Evolutionary conservation across 2,329 filamentous ascomycete genomes (phyloP), one percentile per base, ranked within the genome.

Genomic region (Daldinia eschscholtzii): DNA sequence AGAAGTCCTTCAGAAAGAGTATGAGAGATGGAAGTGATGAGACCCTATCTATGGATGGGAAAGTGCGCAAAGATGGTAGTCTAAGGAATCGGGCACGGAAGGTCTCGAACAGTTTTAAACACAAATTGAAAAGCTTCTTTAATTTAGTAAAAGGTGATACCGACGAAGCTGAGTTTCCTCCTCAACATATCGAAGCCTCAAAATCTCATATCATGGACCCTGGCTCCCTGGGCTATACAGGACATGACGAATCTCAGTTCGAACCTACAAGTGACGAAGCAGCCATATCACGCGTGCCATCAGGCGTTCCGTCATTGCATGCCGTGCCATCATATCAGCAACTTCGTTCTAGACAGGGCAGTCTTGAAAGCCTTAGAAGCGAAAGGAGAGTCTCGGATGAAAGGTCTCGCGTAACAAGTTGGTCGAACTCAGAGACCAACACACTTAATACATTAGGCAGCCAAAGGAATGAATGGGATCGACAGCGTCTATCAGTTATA

Each of bases 331-430:
- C 82, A 0, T 80, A 78, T 39, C 82, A 86, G 53, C 80, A 83
- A 62, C 76, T 87, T 50, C 82, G 79, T 57, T 89, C 87, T 6
- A 83, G 84, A 39, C 81, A 85, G 71, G 87, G 86, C 1, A 89
- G 88, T 68, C 72, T 88, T 4, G 85, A 85, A 66, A 89, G 84
- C 66, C 70, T 85, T 2, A 72, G 71, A 23, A 83, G 80, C 60
- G 81, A 82, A 5, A 78, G 77, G 44, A 79, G 79, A 57, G 74
- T 73, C 0, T 81, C 79, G 13, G 85, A 87, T 42, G 85, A 88
- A 20, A 87, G 82, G 70, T 91, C 89, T n/a, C 82, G 91, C 23
- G 87, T 92, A 57, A 92, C 91, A 1, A 93, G 91, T 77, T 93
- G 91, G 91, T 87, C 86, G 4, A 88, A 89, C 68, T 92, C 91